These are phyloP conservation scores for Wallacemonas collosoma DNA, from an alignment of 208 protist genomes.

Conservation along the genomic window DNA sequence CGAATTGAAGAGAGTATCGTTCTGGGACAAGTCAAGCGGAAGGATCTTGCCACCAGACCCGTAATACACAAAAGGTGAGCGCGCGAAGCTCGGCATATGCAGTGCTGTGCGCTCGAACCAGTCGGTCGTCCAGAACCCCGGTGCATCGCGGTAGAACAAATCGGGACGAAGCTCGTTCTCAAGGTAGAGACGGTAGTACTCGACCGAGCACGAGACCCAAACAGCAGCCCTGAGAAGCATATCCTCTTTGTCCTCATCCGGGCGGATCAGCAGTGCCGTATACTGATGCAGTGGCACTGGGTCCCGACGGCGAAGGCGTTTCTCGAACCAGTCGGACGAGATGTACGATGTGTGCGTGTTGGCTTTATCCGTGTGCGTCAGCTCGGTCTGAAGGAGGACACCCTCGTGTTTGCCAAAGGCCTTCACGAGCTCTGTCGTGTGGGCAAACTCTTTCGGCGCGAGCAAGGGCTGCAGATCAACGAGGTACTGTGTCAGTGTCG, in stretches of 20 bases:
- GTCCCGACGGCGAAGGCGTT: constrained; percentile 46
- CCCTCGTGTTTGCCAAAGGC: constrained; percentile 61
- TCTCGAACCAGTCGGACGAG: constrained; percentile 79
- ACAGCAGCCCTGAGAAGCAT: constrained; percentile 72
- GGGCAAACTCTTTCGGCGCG: constrained; percentile 40
- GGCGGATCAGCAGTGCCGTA: constrained; percentile 49
- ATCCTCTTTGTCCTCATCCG: constrained; percentile 54
- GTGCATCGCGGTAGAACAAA: constrained; percentile 36
- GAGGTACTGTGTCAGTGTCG: constrained; percentile 58
- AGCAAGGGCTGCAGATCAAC: constrained; percentile 56
- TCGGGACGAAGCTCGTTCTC: constrained; percentile 74
- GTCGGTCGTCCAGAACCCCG: constrained; percentile 58
- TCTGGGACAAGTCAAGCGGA: constrained; percentile 85
- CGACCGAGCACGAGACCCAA: constrained; percentile 74
- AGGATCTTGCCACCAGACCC: constrained; percentile 55
- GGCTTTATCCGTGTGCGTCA: constrained; percentile 70
- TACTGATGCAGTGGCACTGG: constrained; percentile 75
- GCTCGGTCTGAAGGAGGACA: constrained; percentile 60
- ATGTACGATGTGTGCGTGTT: constrained; percentile 90
- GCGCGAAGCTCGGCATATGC: constrained; percentile 58
- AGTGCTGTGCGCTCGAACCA: constrained; percentile 84
- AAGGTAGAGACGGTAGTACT: constrained; percentile 73
- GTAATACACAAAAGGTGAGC: constrained; percentile 48
- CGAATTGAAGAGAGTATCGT: constrained; percentile 82
- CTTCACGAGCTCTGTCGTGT: constrained; percentile 38